phyloP scores from a whole-genome alignment of 1,284 basidiomycete species.

The Apiotrichum mycotoxinovorans region DNA sequence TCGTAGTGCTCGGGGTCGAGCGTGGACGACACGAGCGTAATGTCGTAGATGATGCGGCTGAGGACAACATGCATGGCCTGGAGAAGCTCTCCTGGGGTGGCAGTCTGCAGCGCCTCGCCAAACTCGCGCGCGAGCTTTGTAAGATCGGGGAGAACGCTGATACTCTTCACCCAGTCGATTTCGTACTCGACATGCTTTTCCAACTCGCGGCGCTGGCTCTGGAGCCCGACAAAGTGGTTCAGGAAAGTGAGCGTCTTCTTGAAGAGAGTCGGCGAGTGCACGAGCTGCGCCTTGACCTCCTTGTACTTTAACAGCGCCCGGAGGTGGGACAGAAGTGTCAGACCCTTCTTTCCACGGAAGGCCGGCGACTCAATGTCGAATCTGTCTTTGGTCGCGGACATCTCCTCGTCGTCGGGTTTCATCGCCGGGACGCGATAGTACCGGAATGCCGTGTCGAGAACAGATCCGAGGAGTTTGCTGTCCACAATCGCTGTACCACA shows the following conservation, averaged over 20 bases:
- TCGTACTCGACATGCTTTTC: slow-evolving; percentile 87
- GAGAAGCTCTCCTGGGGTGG: slow-evolving; percentile 59
- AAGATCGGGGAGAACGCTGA: slow-evolving; percentile 83
- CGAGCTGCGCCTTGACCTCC: slow-evolving; percentile 72
- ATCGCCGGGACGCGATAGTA: slow-evolving; percentile 58
- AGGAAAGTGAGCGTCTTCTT: slow-evolving; percentile 62
- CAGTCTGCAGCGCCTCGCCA: slow-evolving; percentile 66
- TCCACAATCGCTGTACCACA: slow-evolving; percentile 67
- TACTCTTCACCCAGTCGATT: slow-evolving; percentile 90
- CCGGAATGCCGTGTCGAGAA: slow-evolving; percentile 74
- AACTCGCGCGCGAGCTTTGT: slow-evolving; percentile 82
- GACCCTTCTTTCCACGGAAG: slow-evolving; percentile 90
- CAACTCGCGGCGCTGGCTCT: slow-evolving; percentile 78
- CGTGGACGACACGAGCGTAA: slow-evolving; percentile 40
- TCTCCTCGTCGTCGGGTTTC: slow-evolving; percentile 1
- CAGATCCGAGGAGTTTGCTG: slow-evolving; percentile 67
- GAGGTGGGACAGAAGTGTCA: slow-evolving; percentile 81
- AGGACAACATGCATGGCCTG: slow-evolving; percentile 67
- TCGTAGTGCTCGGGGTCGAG: slow-evolving; percentile 65
- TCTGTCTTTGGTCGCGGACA: slow-evolving; percentile 6
- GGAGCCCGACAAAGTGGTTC: slow-evolving; percentile 84
- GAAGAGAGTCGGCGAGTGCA: slow-evolving; percentile 61
- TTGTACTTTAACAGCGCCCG: slow-evolving; percentile 60
- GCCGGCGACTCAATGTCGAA: slow-evolving; percentile 77
- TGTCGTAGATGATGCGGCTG: slow-evolving; percentile 66